phyloP scores from a whole-genome alignment of 208 protist genomes.

The Trypanosoma vivax region DNA sequence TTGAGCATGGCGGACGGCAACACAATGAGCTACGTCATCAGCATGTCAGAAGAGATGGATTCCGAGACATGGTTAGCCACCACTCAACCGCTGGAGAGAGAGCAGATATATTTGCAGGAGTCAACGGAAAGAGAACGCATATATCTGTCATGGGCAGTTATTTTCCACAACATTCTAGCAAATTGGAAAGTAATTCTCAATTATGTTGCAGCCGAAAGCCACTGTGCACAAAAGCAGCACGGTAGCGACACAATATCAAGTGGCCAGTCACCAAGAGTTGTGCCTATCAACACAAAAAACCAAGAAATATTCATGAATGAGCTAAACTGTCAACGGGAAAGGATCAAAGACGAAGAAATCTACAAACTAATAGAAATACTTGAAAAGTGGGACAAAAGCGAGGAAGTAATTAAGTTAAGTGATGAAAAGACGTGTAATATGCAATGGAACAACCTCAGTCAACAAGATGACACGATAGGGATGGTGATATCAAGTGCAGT shows the following conservation, averaged over 20 bases:
- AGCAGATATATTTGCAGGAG: neutral
- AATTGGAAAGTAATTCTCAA: neutral
- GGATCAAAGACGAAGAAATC: conserved; percentile 19
- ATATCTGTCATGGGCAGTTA: neutral
- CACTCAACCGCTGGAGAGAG: neutral
- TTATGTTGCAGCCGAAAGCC: neutral
- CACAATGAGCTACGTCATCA: neutral
- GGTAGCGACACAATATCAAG: too few relatives aligned
- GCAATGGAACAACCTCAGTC: neutral
- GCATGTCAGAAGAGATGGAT: neutral
- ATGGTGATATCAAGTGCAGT: neutral
- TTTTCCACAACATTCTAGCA: neutral
- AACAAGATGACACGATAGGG: neutral
- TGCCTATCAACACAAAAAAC: too few relatives aligned
- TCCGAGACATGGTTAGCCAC: neutral
- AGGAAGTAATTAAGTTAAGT: neutral
- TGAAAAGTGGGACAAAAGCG: neutral
- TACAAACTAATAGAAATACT: conserved; percentile 13
- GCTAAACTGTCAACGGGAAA: neutral
- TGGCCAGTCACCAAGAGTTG: too few relatives aligned
- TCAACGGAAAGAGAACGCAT: neutral
- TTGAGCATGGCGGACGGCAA: neutral
- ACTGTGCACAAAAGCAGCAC: too few relatives aligned
- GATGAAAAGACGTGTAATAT: neutral
- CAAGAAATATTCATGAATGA: neutral